Evolutionary conservation across 169 alveolate genomes (phyloP).

Genomic region (Cryptosporidium sp.): DNA sequence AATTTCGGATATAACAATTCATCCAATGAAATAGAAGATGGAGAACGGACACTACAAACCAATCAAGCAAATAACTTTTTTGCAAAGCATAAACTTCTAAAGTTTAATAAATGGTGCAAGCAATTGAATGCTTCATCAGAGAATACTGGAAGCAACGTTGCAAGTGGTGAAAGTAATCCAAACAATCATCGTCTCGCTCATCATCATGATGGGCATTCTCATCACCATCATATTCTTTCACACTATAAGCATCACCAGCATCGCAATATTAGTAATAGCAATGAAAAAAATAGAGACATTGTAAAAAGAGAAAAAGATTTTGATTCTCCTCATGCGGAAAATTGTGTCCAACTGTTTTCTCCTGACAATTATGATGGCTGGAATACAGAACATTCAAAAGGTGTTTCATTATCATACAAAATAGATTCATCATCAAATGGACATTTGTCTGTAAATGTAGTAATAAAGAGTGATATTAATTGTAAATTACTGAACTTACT

Average conservation of each 20-base stretch:
- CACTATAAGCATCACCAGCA: slow-evolving; percentile 7
- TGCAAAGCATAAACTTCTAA: slow-evolving; percentile 2
- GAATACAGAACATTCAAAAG: slow-evolving; percentile 62
- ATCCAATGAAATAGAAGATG: background rate
- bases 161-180: background rate
- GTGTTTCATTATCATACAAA: slow-evolving; percentile 35
- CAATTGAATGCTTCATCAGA: slow-evolving; percentile 10
- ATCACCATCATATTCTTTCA: slow-evolving; percentile 4
- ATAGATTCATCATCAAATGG: slow-evolving; percentile 58
- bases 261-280: background rate
- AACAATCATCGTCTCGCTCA: background rate
- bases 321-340: background rate
- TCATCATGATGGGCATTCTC: slow-evolving; percentile 23
- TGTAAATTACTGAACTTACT: slow-evolving; percentile 54
- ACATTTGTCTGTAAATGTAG: slow-evolving; percentile 30
- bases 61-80: slow-evolving; percentile 15
- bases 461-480: slow-evolving; percentile 53
- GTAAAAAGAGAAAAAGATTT: background rate
- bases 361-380: slow-evolving; percentile 23
- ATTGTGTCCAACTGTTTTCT: background rate
- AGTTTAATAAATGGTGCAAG: slow-evolving; percentile 33
- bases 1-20: slow-evolving; percentile 35
- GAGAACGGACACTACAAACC: slow-evolving; percentile 9
- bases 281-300: background rate
- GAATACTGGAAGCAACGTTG: background rate